phyloP scores from a whole-genome alignment of 2,329 filamentous ascomycete genomes.

The Phialophora verrucosa region DNA sequence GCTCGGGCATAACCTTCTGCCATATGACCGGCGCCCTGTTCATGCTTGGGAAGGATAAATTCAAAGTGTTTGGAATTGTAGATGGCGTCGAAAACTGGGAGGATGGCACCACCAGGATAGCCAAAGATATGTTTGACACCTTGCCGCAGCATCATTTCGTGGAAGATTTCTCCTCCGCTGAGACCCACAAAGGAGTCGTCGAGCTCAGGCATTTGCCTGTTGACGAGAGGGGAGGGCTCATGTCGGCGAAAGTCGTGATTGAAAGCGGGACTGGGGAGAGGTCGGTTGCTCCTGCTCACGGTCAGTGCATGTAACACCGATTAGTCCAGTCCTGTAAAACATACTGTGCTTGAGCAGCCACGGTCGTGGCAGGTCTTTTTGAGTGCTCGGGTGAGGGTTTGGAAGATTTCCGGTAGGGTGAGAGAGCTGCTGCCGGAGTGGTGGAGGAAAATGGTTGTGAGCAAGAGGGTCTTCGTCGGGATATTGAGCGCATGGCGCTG shows the following conservation, averaged over 20 bases:
- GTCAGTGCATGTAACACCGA: conserved; percentile 30
- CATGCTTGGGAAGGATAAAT: conserved; percentile 92
- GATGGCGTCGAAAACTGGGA: conserved; percentile 97
- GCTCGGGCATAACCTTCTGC: conserved; percentile 95
- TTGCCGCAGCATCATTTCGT: conserved; percentile 97
- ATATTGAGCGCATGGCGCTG: conserved; percentile 55
- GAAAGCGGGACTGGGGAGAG: conserved; percentile 67
- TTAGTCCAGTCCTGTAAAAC: conserved; percentile 40
- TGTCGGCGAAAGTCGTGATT: conserved; percentile 62
- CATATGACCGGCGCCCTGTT: conserved; percentile 98
- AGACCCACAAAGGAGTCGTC: conserved; percentile 95
- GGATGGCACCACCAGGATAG: conserved; percentile 93
- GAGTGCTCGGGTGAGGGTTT: conserved; percentile 43
- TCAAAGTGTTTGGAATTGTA: conserved; percentile 98
- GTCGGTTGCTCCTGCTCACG: conserved; percentile 59
- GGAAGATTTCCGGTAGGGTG: conserved; percentile 52
- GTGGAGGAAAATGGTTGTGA: conserved; percentile 54
- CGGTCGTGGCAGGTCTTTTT: conserved; percentile 56
- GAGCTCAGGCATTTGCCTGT: conserved; percentile 66
- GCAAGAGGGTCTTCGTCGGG: conserved; percentile 49
- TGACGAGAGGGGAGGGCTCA: conserved; percentile 71
- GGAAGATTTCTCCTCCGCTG: conserved; percentile 95
- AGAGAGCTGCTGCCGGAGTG: conserved; percentile 50
- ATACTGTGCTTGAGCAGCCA: conserved; percentile 60
- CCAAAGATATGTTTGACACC: conserved; percentile 91